Evolutionary conservation across 2,329 filamentous ascomycete genomes (phyloP).

Genomic region (Epichloe bromicola): DNA sequence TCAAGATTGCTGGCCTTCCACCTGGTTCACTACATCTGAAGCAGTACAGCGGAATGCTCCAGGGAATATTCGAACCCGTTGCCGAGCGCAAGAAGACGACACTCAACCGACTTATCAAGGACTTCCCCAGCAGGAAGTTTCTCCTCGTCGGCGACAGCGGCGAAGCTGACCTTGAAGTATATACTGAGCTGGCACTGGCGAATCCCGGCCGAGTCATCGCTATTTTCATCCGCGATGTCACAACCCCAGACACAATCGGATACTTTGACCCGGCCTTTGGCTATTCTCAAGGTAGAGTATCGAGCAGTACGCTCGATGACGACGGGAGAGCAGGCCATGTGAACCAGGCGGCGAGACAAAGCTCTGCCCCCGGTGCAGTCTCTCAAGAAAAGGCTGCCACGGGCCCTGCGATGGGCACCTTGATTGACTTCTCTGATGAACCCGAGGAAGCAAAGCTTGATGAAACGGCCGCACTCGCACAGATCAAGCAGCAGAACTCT

Average conservation of each 20-base stretch:
- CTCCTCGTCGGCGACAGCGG: slow-evolving; percentile 90
- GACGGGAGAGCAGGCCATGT: slow-evolving; percentile 7
- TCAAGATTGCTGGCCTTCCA: slow-evolving; percentile 67
- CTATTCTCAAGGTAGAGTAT: slow-evolving; percentile 13
- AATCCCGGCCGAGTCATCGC: slow-evolving; percentile 74
- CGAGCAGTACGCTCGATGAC: slow-evolving; percentile 15
- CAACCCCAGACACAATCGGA: slow-evolving; percentile 54
- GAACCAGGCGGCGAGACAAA: slow-evolving; percentile 15
- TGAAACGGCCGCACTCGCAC: slow-evolving; percentile 19
- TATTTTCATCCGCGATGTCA: slow-evolving; percentile 92
- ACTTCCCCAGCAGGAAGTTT: slow-evolving; percentile 84
- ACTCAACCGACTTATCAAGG: slow-evolving; percentile 69
- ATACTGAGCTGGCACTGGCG: slow-evolving; percentile 79
- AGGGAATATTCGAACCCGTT: slow-evolving; percentile 95
- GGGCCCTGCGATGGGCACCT: slow-evolving; percentile 37
- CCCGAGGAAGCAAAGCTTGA: slow-evolving; percentile 25
- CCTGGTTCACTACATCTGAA: slow-evolving; percentile 89
- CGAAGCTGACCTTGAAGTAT: slow-evolving; percentile 92
- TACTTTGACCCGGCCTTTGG: slow-evolving; percentile 61
- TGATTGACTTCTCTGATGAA: slow-evolving; percentile 49
- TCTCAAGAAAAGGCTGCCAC: slow-evolving; percentile 14
- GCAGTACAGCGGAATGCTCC: slow-evolving; percentile 91
- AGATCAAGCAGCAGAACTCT: slow-evolving; percentile 14
- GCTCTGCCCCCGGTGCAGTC: slow-evolving; percentile 10
- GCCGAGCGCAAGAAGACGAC: slow-evolving; percentile 88